A percentile compares a stretch with the other conserved stretches of the same genome.
These are phyloP conservation scores for Colletotrichum eleusines DNA, from an alignment of 2,329 filamentous ascomycete genomes.

Conservation along the genomic window DNA sequence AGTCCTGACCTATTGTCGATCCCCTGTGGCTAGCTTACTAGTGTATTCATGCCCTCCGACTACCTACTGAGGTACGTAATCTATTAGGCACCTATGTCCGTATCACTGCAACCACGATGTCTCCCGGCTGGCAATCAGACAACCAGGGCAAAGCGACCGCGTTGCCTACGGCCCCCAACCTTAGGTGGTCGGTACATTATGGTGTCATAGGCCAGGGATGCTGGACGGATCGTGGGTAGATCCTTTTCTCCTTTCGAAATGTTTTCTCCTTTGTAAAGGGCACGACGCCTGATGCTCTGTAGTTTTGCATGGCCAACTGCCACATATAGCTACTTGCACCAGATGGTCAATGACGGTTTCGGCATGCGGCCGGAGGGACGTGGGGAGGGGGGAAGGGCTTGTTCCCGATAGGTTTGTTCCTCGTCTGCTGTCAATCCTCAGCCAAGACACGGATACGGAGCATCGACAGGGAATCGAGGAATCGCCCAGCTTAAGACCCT, in stretches of 20 bases:
- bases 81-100: no score
- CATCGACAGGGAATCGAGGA: neutral
- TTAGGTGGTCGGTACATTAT: slow-evolving; percentile 18
- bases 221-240: slow-evolving; percentile 31
- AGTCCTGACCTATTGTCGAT: slow-evolving; percentile 1
- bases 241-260: slow-evolving; percentile 29
- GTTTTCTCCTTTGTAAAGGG: slow-evolving; percentile 13
- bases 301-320: slow-evolving; percentile 13
- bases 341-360: neutral
- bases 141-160: slow-evolving; percentile 12
- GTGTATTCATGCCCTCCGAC: neutral
- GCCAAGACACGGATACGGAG: slow-evolving; percentile 21
- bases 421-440: neutral
- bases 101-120: neutral
- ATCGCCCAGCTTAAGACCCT: neutral
- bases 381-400: neutral
- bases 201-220: slow-evolving; percentile 39
- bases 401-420: neutral
- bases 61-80: neutral
- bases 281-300: slow-evolving; percentile 19
- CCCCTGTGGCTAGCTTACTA: neutral
- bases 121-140: slow-evolving; percentile 38
- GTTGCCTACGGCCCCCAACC: slow-evolving; percentile 32
- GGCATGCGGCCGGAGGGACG: neutral
- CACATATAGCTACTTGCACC: neutral